Evolutionary conservation across 202 grass and related monocot species (phyloP), one percentile per base, ranked within the genome.

Genomic region (Schoenoplectus tabernaemontani): DNA sequence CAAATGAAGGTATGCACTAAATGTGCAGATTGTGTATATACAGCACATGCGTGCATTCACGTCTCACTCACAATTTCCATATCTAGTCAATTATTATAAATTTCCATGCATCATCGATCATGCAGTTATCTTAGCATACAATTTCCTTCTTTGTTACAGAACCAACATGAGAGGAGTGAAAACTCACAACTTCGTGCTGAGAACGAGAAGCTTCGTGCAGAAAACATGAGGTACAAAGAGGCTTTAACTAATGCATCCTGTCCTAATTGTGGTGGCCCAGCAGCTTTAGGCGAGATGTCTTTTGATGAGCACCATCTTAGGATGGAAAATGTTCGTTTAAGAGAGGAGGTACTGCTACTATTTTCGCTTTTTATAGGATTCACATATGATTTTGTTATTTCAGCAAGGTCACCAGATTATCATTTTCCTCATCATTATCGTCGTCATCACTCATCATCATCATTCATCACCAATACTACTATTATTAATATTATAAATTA

Each of bases 241-340:
- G 96, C 85, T 10, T 89, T 99, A 15, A 88, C 86, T 86, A 93
- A 88, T 75, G 96, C 92, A n/a, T 96, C 96, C 0, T 99, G 96
- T 86, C 96, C 91, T 84, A 96, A 84, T 84, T 99, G 96, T 78
- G 96, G 96, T 54, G 92, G 92, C 1, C 90, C 92, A 0, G 92
- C 92, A 0, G 88, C 96, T 10, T 83, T 99, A 67, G 92, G 96
- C 13, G 96, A 96, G 92, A 99, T 99, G 92, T 91, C 87, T 61
- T 96, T 99, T 69, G 96, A 99, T 81, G 96, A 99, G 71, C 96
- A 99, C 82, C 96, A 99, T 66, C 96, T 99, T 78, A 84, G 92
- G 69, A 19, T 99, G 65, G 96, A 99, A 83, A 99, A 99, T 42
- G 87, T 82, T 4, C 81, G 92, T 0, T 85, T 99, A 32, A 89